phyloP scores from a whole-genome alignment of 2,329 filamentous ascomycete genomes.

The Alternaria hordeiaustralica region DNA sequence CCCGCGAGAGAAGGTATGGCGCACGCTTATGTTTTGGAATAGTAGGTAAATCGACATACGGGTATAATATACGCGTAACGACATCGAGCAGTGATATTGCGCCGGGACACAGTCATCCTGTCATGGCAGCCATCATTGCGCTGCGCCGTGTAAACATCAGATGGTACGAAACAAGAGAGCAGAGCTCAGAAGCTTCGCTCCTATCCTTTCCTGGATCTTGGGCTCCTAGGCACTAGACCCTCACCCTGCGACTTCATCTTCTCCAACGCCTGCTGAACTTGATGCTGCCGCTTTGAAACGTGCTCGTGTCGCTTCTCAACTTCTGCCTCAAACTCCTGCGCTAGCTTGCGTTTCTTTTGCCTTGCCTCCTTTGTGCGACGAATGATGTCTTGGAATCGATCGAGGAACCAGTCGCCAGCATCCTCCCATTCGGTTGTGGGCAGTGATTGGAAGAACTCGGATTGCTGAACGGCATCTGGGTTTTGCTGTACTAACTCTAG shows the following conservation, averaged over 20 bases:
- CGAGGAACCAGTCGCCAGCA: slow-evolving; percentile 66
- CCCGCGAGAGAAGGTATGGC: background rate
- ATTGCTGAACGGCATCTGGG: slow-evolving; percentile 48
- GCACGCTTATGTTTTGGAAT: background rate
- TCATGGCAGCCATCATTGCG: background rate
- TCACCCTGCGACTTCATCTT: slow-evolving; percentile 63
- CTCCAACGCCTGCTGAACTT: slow-evolving; percentile 58
- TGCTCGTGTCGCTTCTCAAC: slow-evolving; percentile 60
- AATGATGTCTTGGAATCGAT: slow-evolving; percentile 60
- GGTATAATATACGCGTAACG: background rate
- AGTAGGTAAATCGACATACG: background rate
- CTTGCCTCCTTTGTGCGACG: slow-evolving; percentile 60
- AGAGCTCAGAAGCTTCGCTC: background rate
- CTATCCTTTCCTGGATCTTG: slow-evolving; percentile 21
- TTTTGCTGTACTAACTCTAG: slow-evolving; percentile 33
- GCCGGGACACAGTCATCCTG: background rate
- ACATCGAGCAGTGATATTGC: background rate
- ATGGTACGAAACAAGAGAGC: background rate
- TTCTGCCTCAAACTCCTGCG: slow-evolving; percentile 61
- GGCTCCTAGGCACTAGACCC: slow-evolving; percentile 57
- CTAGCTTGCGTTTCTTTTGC: slow-evolving; percentile 60
- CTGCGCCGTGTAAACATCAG: background rate
- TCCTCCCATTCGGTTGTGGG: slow-evolving; percentile 66
- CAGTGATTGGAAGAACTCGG: slow-evolving; percentile 59
- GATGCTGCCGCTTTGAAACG: slow-evolving; percentile 57